Percentiles rank a stretch among this genome's conserved stretches.
Evolutionary conservation across 805 yeast genomes (phyloP).

Genomic region (Cyberlindnera japonica): DNA sequence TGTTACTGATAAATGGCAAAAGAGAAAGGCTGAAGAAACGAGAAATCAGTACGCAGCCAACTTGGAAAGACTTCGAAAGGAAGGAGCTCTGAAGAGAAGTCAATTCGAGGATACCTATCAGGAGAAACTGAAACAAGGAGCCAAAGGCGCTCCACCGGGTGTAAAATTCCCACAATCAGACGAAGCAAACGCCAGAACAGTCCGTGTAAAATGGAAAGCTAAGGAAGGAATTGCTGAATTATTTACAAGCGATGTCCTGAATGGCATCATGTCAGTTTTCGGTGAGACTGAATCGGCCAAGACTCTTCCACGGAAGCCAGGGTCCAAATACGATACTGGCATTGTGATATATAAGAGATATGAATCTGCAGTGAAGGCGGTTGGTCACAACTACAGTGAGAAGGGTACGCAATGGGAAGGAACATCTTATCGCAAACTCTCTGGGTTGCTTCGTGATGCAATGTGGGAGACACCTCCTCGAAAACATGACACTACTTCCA

Average conservation of each 20-base stretch:
- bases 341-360: conserved; percentile 11
- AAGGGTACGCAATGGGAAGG: conserved; percentile 20
- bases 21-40: conserved; percentile 9
- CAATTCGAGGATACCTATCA: conserved; percentile 15
- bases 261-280: conserved; percentile 24
- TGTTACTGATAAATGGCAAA: background rate
- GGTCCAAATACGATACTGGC: conserved; percentile 18
- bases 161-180: background rate
- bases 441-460: conserved; percentile 22
- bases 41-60: conserved; percentile 11
- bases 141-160: background rate
- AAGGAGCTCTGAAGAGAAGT: conserved; percentile 22
- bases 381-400: conserved; percentile 12
- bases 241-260: conserved; percentile 21
- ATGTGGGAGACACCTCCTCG: conserved; percentile 11
- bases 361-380: conserved; percentile 15
- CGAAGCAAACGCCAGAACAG: conserved; percentile 7
- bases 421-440: conserved; percentile 22
- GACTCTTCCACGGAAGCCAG: conserved; percentile 14
- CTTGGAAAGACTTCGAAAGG: conserved; percentile 24
- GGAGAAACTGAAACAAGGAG: conserved; percentile 5
- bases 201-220: conserved; percentile 23
- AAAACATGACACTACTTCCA: background rate
- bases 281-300: conserved; percentile 18
- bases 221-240: conserved; percentile 22